Percentiles rank a stretch among this genome's conserved stretches.
These are phyloP conservation scores for Tulasnella sp. DNA, from an alignment of 768 basidiomycete genomes.

Conservation along the genomic window DNA sequence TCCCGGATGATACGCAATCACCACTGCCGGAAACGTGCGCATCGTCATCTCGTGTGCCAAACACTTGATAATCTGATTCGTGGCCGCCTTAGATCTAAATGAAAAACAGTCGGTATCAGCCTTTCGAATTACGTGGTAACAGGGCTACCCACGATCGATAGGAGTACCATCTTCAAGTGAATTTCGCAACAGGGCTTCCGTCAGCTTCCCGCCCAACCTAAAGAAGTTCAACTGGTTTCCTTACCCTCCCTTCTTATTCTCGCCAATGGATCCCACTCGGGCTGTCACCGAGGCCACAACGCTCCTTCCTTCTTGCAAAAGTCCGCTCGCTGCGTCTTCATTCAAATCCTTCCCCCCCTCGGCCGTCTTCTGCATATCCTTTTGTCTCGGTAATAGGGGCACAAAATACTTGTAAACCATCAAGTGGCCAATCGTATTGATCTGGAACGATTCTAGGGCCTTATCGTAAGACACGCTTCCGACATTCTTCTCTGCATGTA, in stretches of 20 bases:
- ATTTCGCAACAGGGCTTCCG: background rate
- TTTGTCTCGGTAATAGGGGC: constrained; percentile 26
- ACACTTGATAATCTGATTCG: constrained; percentile 29
- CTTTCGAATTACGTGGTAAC: constrained; percentile 1
- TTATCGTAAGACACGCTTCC: constrained; percentile 22
- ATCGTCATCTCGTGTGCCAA: constrained; percentile 29
- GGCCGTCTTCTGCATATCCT: constrained; percentile 16
- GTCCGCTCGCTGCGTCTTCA: constrained; percentile 2
- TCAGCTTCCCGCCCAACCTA: background rate
- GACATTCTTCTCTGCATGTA: constrained; percentile 32
- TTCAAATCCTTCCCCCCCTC: constrained; percentile 28
- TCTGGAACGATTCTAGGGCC: constrained; percentile 26
- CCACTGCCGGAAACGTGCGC: constrained; percentile 22
- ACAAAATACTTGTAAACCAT: constrained; percentile 32
- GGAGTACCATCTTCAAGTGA: constrained; percentile 22
- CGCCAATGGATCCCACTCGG: constrained; percentile 29
- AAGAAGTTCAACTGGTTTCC: background rate
- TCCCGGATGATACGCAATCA: constrained; percentile 23
- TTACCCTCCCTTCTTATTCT: constrained; percentile 28
- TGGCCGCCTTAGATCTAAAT: constrained; percentile 30
- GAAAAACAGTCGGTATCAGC: constrained; percentile 11
- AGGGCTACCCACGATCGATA: constrained; percentile 23
- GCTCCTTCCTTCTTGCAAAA: constrained; percentile 18
- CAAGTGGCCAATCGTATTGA: constrained; percentile 33
- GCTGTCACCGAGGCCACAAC: constrained; percentile 29